Evolutionary conservation across 768 basidiomycete genomes (phyloP), one percentile per base, ranked within the genome.

Genomic region (Suillus subluteus): DNA sequence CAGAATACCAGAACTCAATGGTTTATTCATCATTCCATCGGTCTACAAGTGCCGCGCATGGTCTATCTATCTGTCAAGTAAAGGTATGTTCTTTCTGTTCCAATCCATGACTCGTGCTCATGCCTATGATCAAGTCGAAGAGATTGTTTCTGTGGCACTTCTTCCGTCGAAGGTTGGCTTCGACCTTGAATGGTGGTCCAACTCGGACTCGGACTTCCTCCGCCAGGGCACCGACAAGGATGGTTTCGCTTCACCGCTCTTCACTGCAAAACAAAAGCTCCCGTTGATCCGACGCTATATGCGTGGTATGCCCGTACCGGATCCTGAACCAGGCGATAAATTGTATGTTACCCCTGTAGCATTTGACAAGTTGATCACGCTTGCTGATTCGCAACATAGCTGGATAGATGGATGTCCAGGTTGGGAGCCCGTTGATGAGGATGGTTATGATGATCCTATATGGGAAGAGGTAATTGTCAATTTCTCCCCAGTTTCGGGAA

Each of bases 11-110:
- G 62, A 18, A 8, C 70, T 81, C 30, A 68, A 61, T 16, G 70
- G 73, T 71, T 78, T 73, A 65, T 73, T 48, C 55, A 70, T 81
- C 63, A 79, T 81, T 62, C 79, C 80, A 0, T 71, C 67, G 62
- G 43, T 71, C 0, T 66, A 79, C 62, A 13, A 67, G 11, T 81
- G 78, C 62, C 79, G 77, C 18, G 80, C 79, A 1, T 74, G 69
- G 26, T 72, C 73, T 58, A 73, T 79, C 73, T 81, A 77, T 35
- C 71, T 78, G 26, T 76, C 75, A 30, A 67, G 74, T 62, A 78
- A 74, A 58, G 62, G 75, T 73, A 52, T 26, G 65, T 35, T n/a
- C 0, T 16, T 1, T 30, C 40, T 43, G 1, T 38, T 5, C 38
- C 30, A 7, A 58, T 38, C 67, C 64, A 44, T 16, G 65, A 67